phyloP scores from a whole-genome alignment of 1,284 basidiomycete genomes.

The Hortiboletus rubellus region DNA sequence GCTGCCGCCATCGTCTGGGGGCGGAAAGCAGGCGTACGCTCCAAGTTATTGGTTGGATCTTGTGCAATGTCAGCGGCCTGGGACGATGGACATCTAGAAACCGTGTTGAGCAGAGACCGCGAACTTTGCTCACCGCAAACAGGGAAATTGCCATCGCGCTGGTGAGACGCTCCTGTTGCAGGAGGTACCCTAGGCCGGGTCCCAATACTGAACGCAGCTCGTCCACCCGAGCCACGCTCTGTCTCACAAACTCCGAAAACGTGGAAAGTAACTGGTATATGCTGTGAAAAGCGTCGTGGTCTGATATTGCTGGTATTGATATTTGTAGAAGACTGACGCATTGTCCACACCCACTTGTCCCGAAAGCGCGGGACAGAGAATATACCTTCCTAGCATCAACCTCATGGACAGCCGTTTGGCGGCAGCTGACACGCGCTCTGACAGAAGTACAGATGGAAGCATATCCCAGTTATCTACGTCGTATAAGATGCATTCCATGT shows the following conservation, averaged over 20 bases:
- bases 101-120: background rate
- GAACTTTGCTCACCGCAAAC: conserved; percentile 46
- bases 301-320: background rate
- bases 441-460: conserved; percentile 46
- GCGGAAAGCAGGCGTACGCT: conserved; percentile 32
- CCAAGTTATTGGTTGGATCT: background rate
- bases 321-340: conserved; percentile 20
- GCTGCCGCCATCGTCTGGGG: conserved; percentile 49
- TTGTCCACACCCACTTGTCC: conserved; percentile 13
- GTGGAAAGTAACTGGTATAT: conserved; percentile 17
- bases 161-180: conserved; percentile 43
- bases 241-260: conserved; percentile 26
- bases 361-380: conserved; percentile 44
- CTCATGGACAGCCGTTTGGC: conserved; percentile 55
- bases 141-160: conserved; percentile 56
- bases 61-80: conserved; percentile 26
- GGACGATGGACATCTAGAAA: background rate
- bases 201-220: conserved; percentile 8
- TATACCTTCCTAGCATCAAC: conserved; percentile 54
- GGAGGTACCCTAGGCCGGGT: conserved; percentile 8
- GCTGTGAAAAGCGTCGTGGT: conserved; percentile 15
- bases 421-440: conserved; percentile 54
- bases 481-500: conserved; percentile 8
- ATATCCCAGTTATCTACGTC: conserved; percentile 48
- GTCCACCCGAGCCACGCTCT: conserved; percentile 16